These are phyloP conservation scores for Boeremia lycopersici DNA, from an alignment of 2,329 filamentous ascomycete genomes.

Conservation along the genomic window DNA sequence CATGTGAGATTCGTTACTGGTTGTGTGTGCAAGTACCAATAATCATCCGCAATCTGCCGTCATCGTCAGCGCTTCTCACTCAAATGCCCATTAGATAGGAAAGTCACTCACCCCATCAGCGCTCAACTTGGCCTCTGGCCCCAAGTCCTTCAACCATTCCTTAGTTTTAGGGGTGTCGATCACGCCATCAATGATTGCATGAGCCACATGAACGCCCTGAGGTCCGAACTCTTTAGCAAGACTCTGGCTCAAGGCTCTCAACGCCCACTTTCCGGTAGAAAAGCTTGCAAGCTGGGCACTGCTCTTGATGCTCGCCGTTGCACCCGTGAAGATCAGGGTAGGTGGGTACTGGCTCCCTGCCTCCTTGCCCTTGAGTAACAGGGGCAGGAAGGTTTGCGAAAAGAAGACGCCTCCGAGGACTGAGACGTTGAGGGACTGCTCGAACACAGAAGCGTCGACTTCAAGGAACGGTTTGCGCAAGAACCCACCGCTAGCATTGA, in stretches of 20 bases:
- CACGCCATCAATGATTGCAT: slow-evolving; percentile 81
- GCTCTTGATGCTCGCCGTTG: slow-evolving; percentile 78
- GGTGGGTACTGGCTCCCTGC: slow-evolving; percentile 66
- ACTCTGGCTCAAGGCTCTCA: slow-evolving; percentile 74
- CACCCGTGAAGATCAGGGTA: slow-evolving; percentile 83
- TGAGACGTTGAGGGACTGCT: slow-evolving; percentile 54
- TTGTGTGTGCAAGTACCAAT: slow-evolving; percentile 85
- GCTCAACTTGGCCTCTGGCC: slow-evolving; percentile 71
- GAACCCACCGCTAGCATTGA: slow-evolving; percentile 69
- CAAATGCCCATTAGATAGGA: not conserved
- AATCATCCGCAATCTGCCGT: slow-evolving; percentile 78
- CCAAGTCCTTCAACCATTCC: slow-evolving; percentile 61
- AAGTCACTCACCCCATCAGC: slow-evolving; percentile 70
- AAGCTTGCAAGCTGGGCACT: slow-evolving; percentile 73
- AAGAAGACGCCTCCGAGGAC: slow-evolving; percentile 75
- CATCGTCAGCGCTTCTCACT: not conserved
- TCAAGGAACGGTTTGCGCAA: slow-evolving; percentile 67
- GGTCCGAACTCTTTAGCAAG: slow-evolving; percentile 85
- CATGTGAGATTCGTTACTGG: slow-evolving; percentile 79
- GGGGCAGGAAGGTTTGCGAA: slow-evolving; percentile 72
- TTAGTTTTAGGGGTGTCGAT: slow-evolving; percentile 80
- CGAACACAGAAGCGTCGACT: slow-evolving; percentile 63
- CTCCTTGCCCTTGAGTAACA: slow-evolving; percentile 67
- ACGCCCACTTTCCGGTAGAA: slow-evolving; percentile 79
- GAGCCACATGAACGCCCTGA: slow-evolving; percentile 80